Conservation (phyloP, 2,329 filamentous ascomycete species). For the Colletotrichum paranaense region DNA sequence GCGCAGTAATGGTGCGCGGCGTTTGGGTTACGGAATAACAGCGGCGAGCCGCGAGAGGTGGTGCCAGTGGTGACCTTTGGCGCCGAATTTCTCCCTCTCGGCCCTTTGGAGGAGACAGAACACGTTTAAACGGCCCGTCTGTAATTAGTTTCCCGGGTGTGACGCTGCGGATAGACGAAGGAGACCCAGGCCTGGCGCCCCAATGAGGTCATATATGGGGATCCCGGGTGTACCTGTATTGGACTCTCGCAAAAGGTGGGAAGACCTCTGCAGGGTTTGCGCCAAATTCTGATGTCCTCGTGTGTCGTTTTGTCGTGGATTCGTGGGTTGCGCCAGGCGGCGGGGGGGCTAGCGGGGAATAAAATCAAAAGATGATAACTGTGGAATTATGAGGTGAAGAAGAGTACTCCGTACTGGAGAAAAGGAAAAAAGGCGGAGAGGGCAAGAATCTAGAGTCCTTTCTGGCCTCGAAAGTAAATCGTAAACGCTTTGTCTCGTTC, state of each 20-base stretch:
- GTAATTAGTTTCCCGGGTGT: constrained; percentile 35
- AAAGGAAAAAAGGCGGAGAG: neutral
- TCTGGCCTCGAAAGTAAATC: neutral
- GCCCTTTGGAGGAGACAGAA: constrained; percentile 35
- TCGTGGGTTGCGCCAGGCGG: constrained; percentile 16
- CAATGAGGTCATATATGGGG: constrained; percentile 36
- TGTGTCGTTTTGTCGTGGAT: constrained; percentile 10
- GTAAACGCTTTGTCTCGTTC: constrained; percentile 2
- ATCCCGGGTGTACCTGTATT: constrained; percentile 1
- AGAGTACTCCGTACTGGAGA: neutral
- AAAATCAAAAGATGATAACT: constrained; percentile 1
- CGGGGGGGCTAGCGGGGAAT: neutral
- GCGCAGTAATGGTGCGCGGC: constrained; percentile 1
- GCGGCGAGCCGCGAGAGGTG: neutral
- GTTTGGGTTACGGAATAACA: neutral
- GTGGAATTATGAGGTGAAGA: constrained; percentile 9
- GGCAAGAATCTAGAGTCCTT: neutral
- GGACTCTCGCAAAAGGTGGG: neutral
- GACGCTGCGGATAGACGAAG: constrained; percentile 33
- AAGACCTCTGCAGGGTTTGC: constrained; percentile 10
- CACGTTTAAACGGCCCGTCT: constrained; percentile 35
- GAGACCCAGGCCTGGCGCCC: constrained; percentile 24
- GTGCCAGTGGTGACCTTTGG: neutral
- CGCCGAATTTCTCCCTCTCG: constrained; percentile 16
- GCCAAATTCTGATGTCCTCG: constrained; percentile 33